phyloP scores from a whole-genome alignment of 768 basidiomycete genomes.

The Panaeolus cyanescens region DNA sequence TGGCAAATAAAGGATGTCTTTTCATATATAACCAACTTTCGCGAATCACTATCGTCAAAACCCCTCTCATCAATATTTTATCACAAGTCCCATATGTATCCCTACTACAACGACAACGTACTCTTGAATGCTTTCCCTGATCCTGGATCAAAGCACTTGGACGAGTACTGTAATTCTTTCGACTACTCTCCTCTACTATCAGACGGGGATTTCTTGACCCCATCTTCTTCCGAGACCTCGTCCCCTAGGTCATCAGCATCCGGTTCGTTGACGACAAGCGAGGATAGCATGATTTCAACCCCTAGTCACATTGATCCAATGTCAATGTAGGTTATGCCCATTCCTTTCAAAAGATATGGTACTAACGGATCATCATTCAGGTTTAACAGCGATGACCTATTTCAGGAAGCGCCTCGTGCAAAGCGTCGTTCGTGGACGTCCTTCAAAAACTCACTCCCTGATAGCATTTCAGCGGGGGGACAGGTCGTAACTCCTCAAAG shows the following conservation, averaged over 20 bases:
- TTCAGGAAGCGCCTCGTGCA: neutral
- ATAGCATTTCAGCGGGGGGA: neutral
- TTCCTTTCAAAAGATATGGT: neutral
- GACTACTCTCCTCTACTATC: neutral
- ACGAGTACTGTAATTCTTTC: neutral
- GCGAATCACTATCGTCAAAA: neutral
- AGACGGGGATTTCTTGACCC: neutral
- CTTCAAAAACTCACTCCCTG: slow-evolving; percentile 4
- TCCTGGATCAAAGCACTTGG: neutral
- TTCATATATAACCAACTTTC: slow-evolving; percentile 9
- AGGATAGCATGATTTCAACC: neutral
- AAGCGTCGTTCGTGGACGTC: slow-evolving; percentile 2
- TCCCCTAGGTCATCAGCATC: neutral
- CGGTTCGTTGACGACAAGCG: neutral
- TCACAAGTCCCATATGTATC: slow-evolving; percentile 8
- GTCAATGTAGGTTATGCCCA: neutral
- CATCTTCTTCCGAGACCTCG: neutral
- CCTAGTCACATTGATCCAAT: neutral
- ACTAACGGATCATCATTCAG: neutral
- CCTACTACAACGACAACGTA: slow-evolving; percentile 13
- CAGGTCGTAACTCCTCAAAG: neutral
- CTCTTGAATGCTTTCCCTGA: slow-evolving; percentile 5
- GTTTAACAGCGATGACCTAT: neutral
- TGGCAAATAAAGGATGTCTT: neutral
- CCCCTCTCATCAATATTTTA: neutral